A percentile compares a stretch with the other conserved stretches of the same genome.
Evolutionary conservation across 768 basidiomycete genomes (phyloP).

Genomic region (Tremella yokohamensis): DNA sequence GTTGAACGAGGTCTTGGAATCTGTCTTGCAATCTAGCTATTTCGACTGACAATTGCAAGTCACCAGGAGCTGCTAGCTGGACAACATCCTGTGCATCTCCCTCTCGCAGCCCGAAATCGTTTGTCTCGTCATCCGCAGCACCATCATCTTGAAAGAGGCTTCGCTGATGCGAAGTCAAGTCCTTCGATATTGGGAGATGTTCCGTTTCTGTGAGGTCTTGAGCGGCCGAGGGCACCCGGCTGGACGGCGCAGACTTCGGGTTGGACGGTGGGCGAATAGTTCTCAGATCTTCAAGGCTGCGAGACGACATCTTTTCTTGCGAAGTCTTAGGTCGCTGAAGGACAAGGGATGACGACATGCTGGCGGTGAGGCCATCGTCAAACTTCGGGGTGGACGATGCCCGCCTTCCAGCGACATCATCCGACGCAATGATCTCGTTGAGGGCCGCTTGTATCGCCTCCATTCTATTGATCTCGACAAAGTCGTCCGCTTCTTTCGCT

Average conservation of each 20-base stretch:
- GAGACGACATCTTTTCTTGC: conserved; percentile 17
- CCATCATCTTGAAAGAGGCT: conserved; percentile 8
- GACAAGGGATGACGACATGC: conserved; percentile 27
- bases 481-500: conserved; percentile 54
- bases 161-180: neutral
- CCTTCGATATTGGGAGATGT: neutral
- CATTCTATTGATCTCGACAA: conserved; percentile 75
- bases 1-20: conserved; percentile 70
- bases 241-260: neutral
- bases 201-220: neutral
- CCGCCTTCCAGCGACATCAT: conserved; percentile 53
- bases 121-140: conserved; percentile 34
- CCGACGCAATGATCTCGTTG: conserved; percentile 88
- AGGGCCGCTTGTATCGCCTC: conserved; percentile 95
- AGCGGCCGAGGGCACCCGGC: neutral
- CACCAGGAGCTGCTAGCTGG: conserved; percentile 75
- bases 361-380: neutral
- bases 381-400: neutral
- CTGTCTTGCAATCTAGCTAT: conserved; percentile 74
- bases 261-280: neutral
- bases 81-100: conserved; percentile 54
- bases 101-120: conserved; percentile 44
- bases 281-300: conserved; percentile 34
- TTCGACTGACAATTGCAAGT: conserved; percentile 51
- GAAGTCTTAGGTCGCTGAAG: conserved; percentile 2